Evolutionary conservation across 306 rosid species (phyloP).

Genomic region (Cucurbita pepo): DNA sequence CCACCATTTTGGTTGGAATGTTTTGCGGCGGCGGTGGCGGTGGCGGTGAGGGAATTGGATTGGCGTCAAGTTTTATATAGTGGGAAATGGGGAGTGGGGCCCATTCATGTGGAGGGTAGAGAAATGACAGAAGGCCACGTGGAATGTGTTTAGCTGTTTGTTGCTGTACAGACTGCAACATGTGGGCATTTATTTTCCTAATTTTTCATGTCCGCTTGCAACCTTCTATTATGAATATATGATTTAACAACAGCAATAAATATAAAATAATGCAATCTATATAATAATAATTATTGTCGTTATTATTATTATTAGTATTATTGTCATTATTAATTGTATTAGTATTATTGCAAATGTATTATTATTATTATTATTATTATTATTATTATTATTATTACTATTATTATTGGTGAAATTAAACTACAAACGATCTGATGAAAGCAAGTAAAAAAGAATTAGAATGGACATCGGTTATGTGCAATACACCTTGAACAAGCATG

Average conservation of each 20-base stretch:
- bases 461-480: too few relatives aligned
- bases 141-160: background rate
- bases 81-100: background rate
- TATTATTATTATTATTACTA: too few relatives aligned
- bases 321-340: too few relatives aligned
- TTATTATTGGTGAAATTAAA: too few relatives aligned
- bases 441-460: too few relatives aligned
- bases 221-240: background rate
- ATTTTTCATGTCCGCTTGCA: background rate
- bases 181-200: background rate
- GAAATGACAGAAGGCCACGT: background rate
- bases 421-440: too few relatives aligned
- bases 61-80: background rate
- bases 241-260: background rate
- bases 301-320: too few relatives aligned
- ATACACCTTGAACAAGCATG: too few relatives aligned
- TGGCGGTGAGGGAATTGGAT: background rate
- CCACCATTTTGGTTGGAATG: constrained; percentile 31
- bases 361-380: too few relatives aligned
- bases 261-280: too few relatives aligned
- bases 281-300: too few relatives aligned
- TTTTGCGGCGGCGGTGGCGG: background rate
- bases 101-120: background rate
- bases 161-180: constrained; percentile 1
- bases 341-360: too few relatives aligned